Conservation (phyloP, 805 yeast species). For the Saccharomyces eubayanus region DNA sequence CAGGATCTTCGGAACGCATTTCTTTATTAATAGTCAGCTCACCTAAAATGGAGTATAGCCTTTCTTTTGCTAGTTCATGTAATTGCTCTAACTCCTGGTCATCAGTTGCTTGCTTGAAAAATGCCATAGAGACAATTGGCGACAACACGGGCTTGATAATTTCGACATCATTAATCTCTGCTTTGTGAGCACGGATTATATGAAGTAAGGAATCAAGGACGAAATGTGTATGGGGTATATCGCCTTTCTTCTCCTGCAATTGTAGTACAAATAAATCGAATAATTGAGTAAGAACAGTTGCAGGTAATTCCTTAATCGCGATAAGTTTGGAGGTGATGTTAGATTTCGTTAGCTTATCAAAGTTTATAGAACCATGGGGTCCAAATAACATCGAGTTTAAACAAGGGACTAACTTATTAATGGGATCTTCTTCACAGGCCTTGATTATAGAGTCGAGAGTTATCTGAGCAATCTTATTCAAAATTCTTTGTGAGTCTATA, state of each 20-base stretch:
- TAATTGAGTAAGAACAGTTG: slow-evolving; percentile 22
- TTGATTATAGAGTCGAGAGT: slow-evolving; percentile 39
- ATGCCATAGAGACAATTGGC: slow-evolving; percentile 27
- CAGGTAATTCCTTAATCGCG: slow-evolving; percentile 6
- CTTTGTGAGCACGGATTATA: slow-evolving; percentile 41
- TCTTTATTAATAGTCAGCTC: slow-evolving; percentile 35
- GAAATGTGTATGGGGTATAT: slow-evolving; percentile 37
- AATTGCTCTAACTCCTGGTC: slow-evolving; percentile 7
- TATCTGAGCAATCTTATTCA: slow-evolving; percentile 58
- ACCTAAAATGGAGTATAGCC: slow-evolving; percentile 60
- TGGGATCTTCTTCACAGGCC: slow-evolving; percentile 32
- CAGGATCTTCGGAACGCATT: slow-evolving; percentile 29
- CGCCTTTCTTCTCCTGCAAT: slow-evolving; percentile 2
- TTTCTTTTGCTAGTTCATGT: slow-evolving; percentile 41
- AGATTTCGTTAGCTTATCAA: slow-evolving; percentile 69
- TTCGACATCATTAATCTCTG: slow-evolving; percentile 14
- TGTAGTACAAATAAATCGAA: slow-evolving; percentile 9
- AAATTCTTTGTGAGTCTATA: slow-evolving; percentile 52
- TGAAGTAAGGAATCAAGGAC: slow-evolving; percentile 49
- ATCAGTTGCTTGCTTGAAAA: slow-evolving; percentile 18
- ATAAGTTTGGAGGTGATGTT: slow-evolving; percentile 49
- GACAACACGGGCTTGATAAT: slow-evolving; percentile 26
- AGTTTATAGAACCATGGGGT: slow-evolving; percentile 51
- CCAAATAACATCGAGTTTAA: slow-evolving; percentile 34
- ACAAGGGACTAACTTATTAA: slow-evolving; percentile 26